Evolutionary conservation across 2,329 filamentous ascomycete genomes (phyloP), one percentile per base, ranked within the genome.

Genomic region (Colletotrichum euphorbiae): DNA sequence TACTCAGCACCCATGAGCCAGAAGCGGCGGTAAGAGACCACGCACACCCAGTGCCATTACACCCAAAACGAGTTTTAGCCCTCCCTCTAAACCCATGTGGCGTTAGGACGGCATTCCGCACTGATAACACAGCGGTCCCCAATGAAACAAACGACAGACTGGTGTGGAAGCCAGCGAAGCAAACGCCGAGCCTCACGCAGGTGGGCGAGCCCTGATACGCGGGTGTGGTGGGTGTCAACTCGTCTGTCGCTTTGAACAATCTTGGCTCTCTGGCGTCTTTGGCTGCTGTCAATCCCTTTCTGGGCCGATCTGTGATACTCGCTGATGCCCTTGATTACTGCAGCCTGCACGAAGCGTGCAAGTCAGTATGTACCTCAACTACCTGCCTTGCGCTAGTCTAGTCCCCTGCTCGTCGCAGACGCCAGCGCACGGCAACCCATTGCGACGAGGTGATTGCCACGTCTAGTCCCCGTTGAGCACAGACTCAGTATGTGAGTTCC

Each of bases 351-450:
- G 28, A 38, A 17, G 21, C 31, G 40, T 60, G 55, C 42, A 56
- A 55, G 55, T 54, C 55, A n/a, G 21, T 54, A 69, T 66, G 66
- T 69, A 69, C 61, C 61, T 69, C 54, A 61, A 46, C 38, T 45
- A 36, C 48, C 58, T 45, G 42, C 36, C 58, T 33, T 61, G 38
- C 58, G 66, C 50, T 28, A 21, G 45, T 40, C 13, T 55, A 38
- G 31, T 46, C 17, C 38, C 28, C 17, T 50, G 40, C 42, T 57
- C 48, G 36, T 57, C 57, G 55, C 66, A 69, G 56, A 66, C 4
- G 66, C 61, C 62, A 69, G 54, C 66, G 66, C 66, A 69, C 66
- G 62, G 62, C 40, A 36, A 66, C 33, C 40, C 61, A 38, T 31
- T 36, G 36, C 33, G 43, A 50, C 31, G 17, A 60, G n/a, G 28